A percentile compares a stretch with the other conserved stretches of the same genome.
Conservation (phyloP, 805 yeast genomes). For the Dipodascopsis tothii region DNA sequence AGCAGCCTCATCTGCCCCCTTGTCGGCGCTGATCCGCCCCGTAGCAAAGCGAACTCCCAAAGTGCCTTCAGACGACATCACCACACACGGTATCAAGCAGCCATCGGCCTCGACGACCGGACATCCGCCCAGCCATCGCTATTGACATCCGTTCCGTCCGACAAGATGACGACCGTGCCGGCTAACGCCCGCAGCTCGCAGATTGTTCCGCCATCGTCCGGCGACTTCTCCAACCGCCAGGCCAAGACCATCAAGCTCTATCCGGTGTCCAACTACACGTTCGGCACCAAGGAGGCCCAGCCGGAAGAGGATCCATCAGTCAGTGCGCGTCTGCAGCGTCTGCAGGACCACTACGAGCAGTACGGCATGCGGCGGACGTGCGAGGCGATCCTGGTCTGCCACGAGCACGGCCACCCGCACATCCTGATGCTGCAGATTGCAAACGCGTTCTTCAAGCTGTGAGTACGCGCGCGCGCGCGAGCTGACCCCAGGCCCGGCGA, state of each 20-base stretch:
- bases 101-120: too few relatives aligned
- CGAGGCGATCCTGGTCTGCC: slow-evolving; percentile 30
- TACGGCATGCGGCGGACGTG: slow-evolving; percentile 30
- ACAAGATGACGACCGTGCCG: slow-evolving; percentile 22
- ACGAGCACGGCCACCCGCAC: slow-evolving; percentile 32
- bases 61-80: too few relatives aligned
- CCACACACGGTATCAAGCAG: too few relatives aligned
- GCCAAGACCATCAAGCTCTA: slow-evolving; percentile 27
- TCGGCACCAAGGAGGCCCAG: slow-evolving; percentile 29
- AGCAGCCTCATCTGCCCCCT: too few relatives aligned
- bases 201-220: slow-evolving; percentile 20
- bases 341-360: slow-evolving; percentile 28
- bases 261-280: slow-evolving; percentile 31
- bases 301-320: slow-evolving; percentile 30
- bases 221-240: slow-evolving; percentile 24
- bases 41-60: too few relatives aligned
- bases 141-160: too few relatives aligned
- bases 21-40: too few relatives aligned
- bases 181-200: slow-evolving; percentile 23
- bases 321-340: slow-evolving; percentile 25
- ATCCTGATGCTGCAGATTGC: slow-evolving; percentile 29
- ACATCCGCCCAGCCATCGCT: too few relatives aligned
- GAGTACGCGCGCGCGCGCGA: slow-evolving; percentile 2
- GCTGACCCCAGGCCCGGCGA: slow-evolving; percentile 26
- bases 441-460: slow-evolving; percentile 30